Base-by-base conservation (phyloP, 1,284 basidiomycete species). In the Flammula alnicola region DNA sequence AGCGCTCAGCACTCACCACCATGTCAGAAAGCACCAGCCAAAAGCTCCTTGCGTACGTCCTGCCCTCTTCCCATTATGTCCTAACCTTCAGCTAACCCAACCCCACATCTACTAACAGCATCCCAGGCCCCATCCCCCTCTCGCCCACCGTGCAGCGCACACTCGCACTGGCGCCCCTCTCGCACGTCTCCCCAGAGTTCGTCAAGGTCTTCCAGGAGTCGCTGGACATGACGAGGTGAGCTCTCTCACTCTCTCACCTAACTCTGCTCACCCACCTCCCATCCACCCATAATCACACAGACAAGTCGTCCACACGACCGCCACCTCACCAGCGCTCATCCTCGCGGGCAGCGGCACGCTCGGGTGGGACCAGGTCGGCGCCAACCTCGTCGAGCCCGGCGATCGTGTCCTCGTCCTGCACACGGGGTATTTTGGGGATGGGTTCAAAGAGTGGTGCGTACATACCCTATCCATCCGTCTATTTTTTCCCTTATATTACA, bases 341-440 rank as follows among this genome's bases (percentile, higher is more conserved):
- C 86, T 96, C 44, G 84, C 92, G 11, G 95, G 95, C 3, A 90
- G 86, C 41, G 95, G 95, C 16, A 97, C 95, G 1, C 75, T 97
- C 35, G 95, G 95, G n/a, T 96, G 94, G 93, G 86, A 88, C 62
- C 84, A 89, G 79, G 88, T 91, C 26, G 84, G 88, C 0, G 81
- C 90, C 11, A 97, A 97, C 70, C 76, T 97, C 47, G 73, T 95
- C 20, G 83, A 87, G 69, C 77, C 80, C 2, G 90, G 85, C 43
- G 91, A 96, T 62, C 77, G 86, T 44, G 91, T 78, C 7, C 82
- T 95, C 31, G 85, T 93, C 2, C 72, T 93, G 56, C 84, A 89
- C 72, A 85, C 83, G 41, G 93, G 93, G 16, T 95, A 95, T 74
- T 95, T 95, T 65, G 91, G 90, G 7, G 88, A 93, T 57, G 81